Evolutionary conservation across 345 rosid genomes (phyloP), one percentile per base, ranked within the genome.

Genomic region (Leavenworthia alabamica): DNA sequence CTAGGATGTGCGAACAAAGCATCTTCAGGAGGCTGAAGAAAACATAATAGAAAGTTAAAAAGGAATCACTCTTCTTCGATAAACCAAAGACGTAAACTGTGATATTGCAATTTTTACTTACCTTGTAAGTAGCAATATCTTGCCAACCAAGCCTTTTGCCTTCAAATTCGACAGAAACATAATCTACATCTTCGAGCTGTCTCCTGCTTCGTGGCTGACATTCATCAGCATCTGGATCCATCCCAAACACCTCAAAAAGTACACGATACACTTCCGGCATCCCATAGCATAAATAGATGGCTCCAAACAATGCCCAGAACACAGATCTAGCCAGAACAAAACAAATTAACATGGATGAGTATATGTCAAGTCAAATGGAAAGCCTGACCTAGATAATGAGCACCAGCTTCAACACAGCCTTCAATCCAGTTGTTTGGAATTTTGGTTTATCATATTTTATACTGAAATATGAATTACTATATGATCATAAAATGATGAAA

Each of bases 191-290:
- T 76, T 85, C 96, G 24, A 86, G 97, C 70, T 93, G 99, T 66
- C 99, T 86, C 59, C 99, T 83, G 24, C 85, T 65, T 56, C 80
- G 86, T 41, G 99, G 99, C 36, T 89, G 94, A 75, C 94, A 89
- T 4, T 89, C 97, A 28, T 89, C 95, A 4, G 87, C 87, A 13
- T 89, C 97, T 28, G 95, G 97, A 52, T 93, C 99, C 99, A 93
- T 85, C 64, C 91, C 99, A 57, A 93, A 89, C 12, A 93, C 99
- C 76, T 93, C 96, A 54, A 93, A 93, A 47, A 93, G 94, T 31
- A 87, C 81, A 17, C 91, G 89, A 56, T 86, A 93, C 48, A 93
- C 99, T 77, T 93, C 97, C 15, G 97, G 99, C 89, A 93, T 79
- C 35, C 97, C 99, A 65, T 83, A 93, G 61, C 97, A 93, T 27